A percentile compares a stretch with the other conserved stretches of the same genome.
phyloP scores from a whole-genome alignment of 805 yeast genomes.

The Citeromyces nyonsensis region DNA sequence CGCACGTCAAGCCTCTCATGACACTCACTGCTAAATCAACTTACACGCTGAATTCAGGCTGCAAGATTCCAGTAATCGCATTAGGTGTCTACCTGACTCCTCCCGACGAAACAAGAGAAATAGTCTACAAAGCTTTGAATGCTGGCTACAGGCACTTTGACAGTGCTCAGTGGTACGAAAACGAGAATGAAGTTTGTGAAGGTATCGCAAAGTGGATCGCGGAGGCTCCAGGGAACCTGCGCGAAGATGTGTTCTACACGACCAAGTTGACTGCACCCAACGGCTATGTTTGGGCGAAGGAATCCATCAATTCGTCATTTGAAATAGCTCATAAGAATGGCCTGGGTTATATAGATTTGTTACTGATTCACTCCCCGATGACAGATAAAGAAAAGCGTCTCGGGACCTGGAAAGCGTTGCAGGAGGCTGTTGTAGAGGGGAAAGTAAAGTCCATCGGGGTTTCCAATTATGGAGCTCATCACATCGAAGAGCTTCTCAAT shows the following conservation, averaged over 20 bases:
- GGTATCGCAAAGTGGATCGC: slow-evolving; percentile 33
- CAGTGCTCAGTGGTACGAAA: slow-evolving; percentile 52
- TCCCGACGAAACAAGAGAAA: slow-evolving; percentile 16
- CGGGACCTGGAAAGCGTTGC: slow-evolving; percentile 38
- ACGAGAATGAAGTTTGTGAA: slow-evolving; percentile 44
- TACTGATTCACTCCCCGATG: slow-evolving; percentile 38
- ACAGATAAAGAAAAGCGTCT: slow-evolving; percentile 24
- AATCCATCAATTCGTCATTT: slow-evolving; percentile 25
- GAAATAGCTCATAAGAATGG: slow-evolving; percentile 14
- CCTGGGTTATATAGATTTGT: slow-evolving; percentile 35
- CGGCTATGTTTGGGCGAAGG: slow-evolving; percentile 21
- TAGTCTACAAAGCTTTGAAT: slow-evolving; percentile 41
- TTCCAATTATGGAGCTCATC: slow-evolving; percentile 44
- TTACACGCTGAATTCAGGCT: slow-evolving; percentile 31
- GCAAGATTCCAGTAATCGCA: slow-evolving; percentile 38
- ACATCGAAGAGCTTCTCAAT: slow-evolving; percentile 33
- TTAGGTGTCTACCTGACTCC: slow-evolving; percentile 37
- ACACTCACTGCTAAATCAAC: not conserved
- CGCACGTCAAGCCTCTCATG: no score
- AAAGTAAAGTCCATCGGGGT: slow-evolving; percentile 41
- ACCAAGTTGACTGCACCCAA: slow-evolving; percentile 18
- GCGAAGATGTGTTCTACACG: slow-evolving; percentile 23
- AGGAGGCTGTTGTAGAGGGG: slow-evolving; percentile 37
- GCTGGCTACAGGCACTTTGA: slow-evolving; percentile 67
- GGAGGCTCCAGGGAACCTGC: slow-evolving; percentile 11